Conservation (phyloP, 495 filamentous ascomycete species). For the Penicillium cataractarum region DNA sequence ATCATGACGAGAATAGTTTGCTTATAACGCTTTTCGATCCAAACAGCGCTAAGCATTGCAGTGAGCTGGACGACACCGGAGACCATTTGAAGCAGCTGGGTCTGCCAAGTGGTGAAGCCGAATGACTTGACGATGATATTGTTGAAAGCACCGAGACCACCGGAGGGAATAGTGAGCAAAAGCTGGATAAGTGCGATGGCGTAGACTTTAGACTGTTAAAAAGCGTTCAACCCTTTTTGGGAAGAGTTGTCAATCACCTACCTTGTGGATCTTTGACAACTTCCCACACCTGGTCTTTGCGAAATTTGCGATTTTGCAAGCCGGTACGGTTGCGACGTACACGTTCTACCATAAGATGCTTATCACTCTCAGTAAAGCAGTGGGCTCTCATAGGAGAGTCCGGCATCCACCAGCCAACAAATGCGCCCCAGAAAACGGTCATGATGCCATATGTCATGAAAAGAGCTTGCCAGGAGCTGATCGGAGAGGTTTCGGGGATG, state of each 20-base stretch:
- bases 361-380: conserved; percentile 49
- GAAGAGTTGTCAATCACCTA: neutral
- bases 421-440: conserved; percentile 51
- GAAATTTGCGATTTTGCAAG: conserved; percentile 53
- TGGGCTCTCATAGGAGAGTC: conserved; percentile 51
- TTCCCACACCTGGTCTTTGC: conserved; percentile 43
- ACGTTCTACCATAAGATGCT: conserved; percentile 49
- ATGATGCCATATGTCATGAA: conserved; percentile 58
- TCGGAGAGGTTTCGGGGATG: conserved; percentile 36
- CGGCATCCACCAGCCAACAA: conserved; percentile 48
- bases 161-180: conserved; percentile 65
- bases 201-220: too few relatives aligned
- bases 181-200: conserved; percentile 51
- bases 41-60: conserved; percentile 61
- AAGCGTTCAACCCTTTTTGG: too few relatives aligned
- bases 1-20: conserved; percentile 68
- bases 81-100: conserved; percentile 61
- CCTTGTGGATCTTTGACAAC: conserved; percentile 27
- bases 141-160: conserved; percentile 65
- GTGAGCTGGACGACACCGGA: conserved; percentile 69
- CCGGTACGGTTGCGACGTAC: conserved; percentile 54
- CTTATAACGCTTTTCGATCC: conserved; percentile 59
- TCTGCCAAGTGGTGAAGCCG: conserved; percentile 43
- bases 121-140: conserved; percentile 59
- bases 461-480: conserved; percentile 59